phyloP scores from a whole-genome alignment of 225 moss, liverwort and hornwort species.

The Bryoerythrophyllum caledonicum region DNA sequence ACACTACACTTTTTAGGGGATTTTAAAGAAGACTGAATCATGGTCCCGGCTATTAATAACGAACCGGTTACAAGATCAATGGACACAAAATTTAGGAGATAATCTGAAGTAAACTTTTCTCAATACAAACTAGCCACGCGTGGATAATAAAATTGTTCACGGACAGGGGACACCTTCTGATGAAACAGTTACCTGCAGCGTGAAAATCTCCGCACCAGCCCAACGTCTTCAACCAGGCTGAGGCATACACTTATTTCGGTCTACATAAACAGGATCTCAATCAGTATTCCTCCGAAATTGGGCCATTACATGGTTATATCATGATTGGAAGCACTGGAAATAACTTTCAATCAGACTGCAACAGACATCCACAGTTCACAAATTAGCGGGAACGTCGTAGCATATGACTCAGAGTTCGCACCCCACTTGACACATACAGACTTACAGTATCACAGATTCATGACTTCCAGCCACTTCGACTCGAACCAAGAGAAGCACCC shows the following conservation, averaged over 20 bases:
- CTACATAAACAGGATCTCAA: neutral
- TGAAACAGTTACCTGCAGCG: conserved; percentile 9
- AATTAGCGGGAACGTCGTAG: neutral
- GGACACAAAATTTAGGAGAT: neutral
- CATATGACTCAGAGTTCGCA: neutral
- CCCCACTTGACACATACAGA: neutral
- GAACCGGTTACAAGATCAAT: neutral
- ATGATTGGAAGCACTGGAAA: neutral
- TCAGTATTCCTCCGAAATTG: neutral
- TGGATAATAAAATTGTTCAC: neutral
- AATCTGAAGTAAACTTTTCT: neutral
- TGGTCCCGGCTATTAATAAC: neutral
- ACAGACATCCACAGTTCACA: neutral
- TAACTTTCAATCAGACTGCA: neutral
- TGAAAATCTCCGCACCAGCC: neutral
- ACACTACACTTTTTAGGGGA: neutral
- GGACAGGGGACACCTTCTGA: neutral
- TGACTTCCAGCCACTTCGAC: neutral
- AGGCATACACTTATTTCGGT: neutral
- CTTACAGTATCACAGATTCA: neutral
- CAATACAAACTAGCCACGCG: neutral
- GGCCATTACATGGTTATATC: neutral
- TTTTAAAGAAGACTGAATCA: neutral
- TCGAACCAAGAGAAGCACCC: neutral
- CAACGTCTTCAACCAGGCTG: neutral